These are phyloP conservation scores for Nicotiana knightiana DNA, from an alignment of 257 asterid genomes.

Conservation along the genomic window DNA sequence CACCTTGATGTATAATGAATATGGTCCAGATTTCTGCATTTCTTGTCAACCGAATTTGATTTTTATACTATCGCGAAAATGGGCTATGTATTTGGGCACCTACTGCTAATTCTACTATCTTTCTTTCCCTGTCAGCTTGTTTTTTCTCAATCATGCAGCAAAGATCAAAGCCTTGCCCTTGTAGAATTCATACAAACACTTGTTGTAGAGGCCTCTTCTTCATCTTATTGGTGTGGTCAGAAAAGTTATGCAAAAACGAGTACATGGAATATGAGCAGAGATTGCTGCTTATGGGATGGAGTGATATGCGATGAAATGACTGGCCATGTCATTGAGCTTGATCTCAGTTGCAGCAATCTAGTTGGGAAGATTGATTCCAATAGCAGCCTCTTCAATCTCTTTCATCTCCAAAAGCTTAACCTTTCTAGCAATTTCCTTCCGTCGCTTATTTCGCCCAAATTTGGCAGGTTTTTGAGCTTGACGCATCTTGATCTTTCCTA, in stretches of 20 bases:
- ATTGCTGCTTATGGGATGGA: constrained; percentile 13
- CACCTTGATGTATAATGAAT: no score
- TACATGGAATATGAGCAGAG: constrained; percentile 5
- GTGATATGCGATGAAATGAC: constrained; percentile 6
- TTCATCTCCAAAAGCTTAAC: constrained; percentile 8
- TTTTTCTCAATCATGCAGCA: not conserved
- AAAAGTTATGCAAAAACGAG: not conserved
- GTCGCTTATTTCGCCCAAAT: constrained; percentile 9
- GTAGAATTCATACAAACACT: not conserved
- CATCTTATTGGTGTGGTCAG: no score
- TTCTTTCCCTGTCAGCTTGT: not conserved
- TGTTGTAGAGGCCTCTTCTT: not conserved
- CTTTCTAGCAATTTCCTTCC: constrained; percentile 19
- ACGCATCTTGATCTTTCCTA: constrained; percentile 15
- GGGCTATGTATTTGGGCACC: not conserved
- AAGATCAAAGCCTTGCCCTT: not conserved
- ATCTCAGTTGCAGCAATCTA: constrained; percentile 19
- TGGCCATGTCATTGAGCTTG: constrained; percentile 17
- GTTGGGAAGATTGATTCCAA: constrained; percentile 10
- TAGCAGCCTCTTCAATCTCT: constrained; percentile 16
- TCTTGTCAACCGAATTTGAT: not conserved
- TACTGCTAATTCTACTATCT: not conserved
- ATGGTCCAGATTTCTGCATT: not conserved
- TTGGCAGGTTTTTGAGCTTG: not conserved
- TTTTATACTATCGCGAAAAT: not conserved